A percentile compares a stretch with the other conserved stretches of the same genome.
These are phyloP conservation scores for Acer negundo DNA, from an alignment of 345 rosid genomes.

Conservation along the genomic window DNA sequence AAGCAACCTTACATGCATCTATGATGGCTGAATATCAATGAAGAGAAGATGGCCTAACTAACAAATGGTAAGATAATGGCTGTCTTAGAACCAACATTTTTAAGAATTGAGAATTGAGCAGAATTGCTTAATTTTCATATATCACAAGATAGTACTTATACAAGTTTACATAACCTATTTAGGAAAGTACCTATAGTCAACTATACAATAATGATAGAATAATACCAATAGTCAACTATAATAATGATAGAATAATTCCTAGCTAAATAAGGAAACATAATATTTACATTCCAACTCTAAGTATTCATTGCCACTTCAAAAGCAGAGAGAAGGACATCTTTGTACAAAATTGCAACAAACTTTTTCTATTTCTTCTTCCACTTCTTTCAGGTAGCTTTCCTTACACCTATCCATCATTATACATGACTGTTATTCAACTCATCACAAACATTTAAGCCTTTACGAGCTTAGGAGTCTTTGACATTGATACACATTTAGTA, in stretches of 20 bases:
- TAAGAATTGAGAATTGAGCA: no score
- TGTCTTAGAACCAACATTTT: background rate
- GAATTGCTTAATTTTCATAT: no score
- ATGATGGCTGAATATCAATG: background rate
- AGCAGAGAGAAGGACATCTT: background rate
- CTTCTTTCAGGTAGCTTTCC: background rate
- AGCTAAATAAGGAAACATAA: no score
- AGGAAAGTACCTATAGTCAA: no score
- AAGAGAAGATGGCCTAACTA: background rate
- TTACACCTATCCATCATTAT: background rate
- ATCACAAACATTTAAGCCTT: background rate
- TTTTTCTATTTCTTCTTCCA: background rate
- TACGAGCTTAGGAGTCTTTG: background rate
- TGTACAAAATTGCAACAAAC: conserved; percentile 1
- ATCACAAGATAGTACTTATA: no score
- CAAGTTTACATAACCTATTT: no score
- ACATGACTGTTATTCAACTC: background rate
- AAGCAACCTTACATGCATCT: background rate
- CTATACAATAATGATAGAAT: no score
- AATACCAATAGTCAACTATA: no score
- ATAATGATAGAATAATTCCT: no score
- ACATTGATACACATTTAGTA: background rate
- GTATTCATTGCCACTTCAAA: background rate
- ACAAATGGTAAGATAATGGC: background rate
- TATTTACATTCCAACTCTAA: no score